Evolutionary conservation across 208 protist genomes (phyloP), one percentile per base, ranked within the genome.

Genomic region (Baffinella frigidus): DNA sequence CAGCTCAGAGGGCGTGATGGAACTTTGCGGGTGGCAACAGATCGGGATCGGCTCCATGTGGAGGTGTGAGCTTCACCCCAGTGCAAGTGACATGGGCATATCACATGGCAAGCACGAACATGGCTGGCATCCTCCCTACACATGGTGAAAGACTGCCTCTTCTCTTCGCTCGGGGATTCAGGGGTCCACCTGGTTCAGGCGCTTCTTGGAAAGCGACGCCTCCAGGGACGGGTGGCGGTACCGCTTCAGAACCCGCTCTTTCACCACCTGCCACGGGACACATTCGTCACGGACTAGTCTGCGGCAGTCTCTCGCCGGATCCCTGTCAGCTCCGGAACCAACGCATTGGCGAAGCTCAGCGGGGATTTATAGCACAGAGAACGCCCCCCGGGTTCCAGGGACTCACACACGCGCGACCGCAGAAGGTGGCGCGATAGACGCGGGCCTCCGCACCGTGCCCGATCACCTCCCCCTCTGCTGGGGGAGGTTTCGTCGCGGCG

Each of bases 191-290:
- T 62, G 36, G 50, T 87, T 87, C 10, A 87, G 77, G 24, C 77
- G 27, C 1, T 33, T 71, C 44, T 87, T 87, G 27, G 77, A 87
- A 30, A 87, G 36, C 2, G 50, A 50, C 36, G 14, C 77, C 36
- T 87, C 77, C 43, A 87, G 36, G 61, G 38, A 33, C 77, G 77
- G 77, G 35, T 87, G 77, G 20, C 77, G 77, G 50, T 87, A 87
- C 20, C 27, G 27, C 36, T 87, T 87, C 3, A n/a, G 30, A 20
- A 87, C 27, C 10, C 77, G 14, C 36, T 87, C 77, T 43, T 87
- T 87, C 20, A 87, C 39, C 2, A 87, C 77, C 77, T 87, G 50
- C 27, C 48, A 61, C 5, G 14, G 2, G 9, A 61, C 27, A 74
- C 2, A 33, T 45, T 4, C 17, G 30, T 74, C 33, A 3, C 68